Base-by-base conservation (phyloP, 208 protist genomes). In the Trypanosoma conorhini region DNA sequence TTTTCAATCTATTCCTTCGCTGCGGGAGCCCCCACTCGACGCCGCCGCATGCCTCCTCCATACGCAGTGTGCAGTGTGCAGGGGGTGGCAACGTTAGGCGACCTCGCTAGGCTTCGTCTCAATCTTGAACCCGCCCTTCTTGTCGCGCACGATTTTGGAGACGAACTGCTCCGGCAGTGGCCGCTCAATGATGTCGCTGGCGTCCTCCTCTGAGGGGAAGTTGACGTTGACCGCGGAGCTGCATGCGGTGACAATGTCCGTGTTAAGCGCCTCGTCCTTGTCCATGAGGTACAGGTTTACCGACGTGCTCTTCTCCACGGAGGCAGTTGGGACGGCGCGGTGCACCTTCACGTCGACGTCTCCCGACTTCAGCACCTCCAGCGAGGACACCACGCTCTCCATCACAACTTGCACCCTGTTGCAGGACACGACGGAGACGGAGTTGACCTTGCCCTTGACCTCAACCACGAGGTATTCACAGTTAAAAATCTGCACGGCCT, bases 101-200 rank as follows among this genome's bases (percentile, higher is more conserved):
- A 77, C 44, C 35, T 75, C 75, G 62, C 66, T 87, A 3, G 86
- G 85, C 50, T 84, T 84, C 12, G 89, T 95, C 30, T 86, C 80
- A 57, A 92, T 50, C 71, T 88, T 87, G 73, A 82, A 88, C 28
- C 78, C 76, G 9, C 80, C 78, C 31, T 80, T 84, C 19, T 77
- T 79, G 51, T 95, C 89, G 2, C 78, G 64, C 31, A 92, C 86
- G 52, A 95, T 81, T 33, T 75, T 67, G 5, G 86, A 87, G 22
- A 95, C 79, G 56, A 92, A 95, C 78, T 95, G 89, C 76, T 92
- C 86, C 5, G 89, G 86, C 24, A 95, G 70, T 24, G 86, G 79
- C 5, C 85, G 80, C 74, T 95, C 89, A 15, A 92, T 70, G 33
- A 92, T 76, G 50, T 91, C 81, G 22, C 73, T 80, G 13, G 51